A percentile compares a stretch with the other conserved stretches of the same genome.
Conservation (phyloP, 129 eudicot species). For the Ambrosia trifida region DNA sequence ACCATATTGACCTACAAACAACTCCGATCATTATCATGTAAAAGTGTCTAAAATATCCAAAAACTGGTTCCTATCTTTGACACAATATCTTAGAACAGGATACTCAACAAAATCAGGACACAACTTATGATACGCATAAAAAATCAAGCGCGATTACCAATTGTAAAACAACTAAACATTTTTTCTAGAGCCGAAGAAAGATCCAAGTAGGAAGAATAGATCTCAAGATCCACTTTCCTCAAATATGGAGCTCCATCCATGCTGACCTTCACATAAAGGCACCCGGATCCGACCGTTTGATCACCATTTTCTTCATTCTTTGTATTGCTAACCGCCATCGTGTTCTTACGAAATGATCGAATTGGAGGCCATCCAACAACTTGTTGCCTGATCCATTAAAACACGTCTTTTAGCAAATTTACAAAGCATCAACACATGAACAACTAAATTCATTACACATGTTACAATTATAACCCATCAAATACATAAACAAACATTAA, state of each 20-base stretch:
- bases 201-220: conserved; percentile 49
- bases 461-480: too few relatives aligned
- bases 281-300: conserved; percentile 45
- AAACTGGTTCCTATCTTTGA: background rate
- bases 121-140: background rate
- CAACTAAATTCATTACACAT: too few relatives aligned
- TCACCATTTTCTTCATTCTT: conserved; percentile 47
- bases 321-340: conserved; percentile 53
- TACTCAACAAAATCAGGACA: background rate
- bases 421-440: too few relatives aligned
- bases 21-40: background rate
- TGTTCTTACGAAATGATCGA: conserved; percentile 63
- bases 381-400: conserved; percentile 50
- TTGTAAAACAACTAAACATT: conserved; percentile 73
- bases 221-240: conserved; percentile 69
- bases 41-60: background rate
- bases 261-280: conserved; percentile 26
- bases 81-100: background rate
- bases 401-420: background rate
- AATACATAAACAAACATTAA: too few relatives aligned
- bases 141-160: conserved; percentile 40
- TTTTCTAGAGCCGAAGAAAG: conserved; percentile 69
- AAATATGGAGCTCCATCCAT: conserved; percentile 90
- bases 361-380: conserved; percentile 90
- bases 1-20: conserved; percentile 49